phyloP scores from a whole-genome alignment of 495 filamentous ascomycete genomes.

The Hypomontagnella monticulosa region DNA sequence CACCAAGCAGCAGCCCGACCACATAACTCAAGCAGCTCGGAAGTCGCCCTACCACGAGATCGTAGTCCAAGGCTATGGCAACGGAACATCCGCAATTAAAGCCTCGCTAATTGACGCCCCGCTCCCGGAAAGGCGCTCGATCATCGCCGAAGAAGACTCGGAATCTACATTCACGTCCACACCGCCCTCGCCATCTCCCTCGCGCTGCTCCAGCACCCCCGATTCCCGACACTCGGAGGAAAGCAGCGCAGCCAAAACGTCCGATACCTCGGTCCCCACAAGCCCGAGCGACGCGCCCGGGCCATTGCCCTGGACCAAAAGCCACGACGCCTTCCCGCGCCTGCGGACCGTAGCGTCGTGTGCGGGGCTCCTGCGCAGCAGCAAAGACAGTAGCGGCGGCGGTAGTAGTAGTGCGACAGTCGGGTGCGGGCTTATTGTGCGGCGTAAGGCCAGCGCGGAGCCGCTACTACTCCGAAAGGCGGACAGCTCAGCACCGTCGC shows the following conservation, averaged over 20 bases:
- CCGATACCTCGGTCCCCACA: slow-evolving; percentile 57
- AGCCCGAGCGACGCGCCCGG: neutral
- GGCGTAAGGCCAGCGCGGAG: slow-evolving; percentile 19
- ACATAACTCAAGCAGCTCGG: slow-evolving; percentile 14
- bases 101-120: neutral
- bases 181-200: slow-evolving; percentile 17
- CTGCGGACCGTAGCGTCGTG: neutral
- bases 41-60: slow-evolving; percentile 51
- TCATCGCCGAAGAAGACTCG: neutral
- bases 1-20: slow-evolving; percentile 27
- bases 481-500: slow-evolving; percentile 8
- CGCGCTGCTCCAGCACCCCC: slow-evolving; percentile 32
- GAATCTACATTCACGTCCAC: neutral
- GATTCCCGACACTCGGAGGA: slow-evolving; percentile 38
- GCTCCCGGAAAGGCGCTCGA: neutral
- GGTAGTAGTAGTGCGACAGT: too few relatives aligned
- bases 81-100: slow-evolving; percentile 49
- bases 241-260: slow-evolving; percentile 53
- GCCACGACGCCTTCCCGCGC: neutral
- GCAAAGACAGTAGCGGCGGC: too few relatives aligned
- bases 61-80: slow-evolving; percentile 55
- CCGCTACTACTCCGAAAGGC: too few relatives aligned
- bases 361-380: too few relatives aligned
- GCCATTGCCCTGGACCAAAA: neutral
- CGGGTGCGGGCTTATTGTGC: slow-evolving; percentile 15